Percentiles rank a stretch among this genome's conserved stretches.
Evolutionary conservation across 1,139 yeast species (phyloP).

Genomic region (Debaryomyces fabryi): DNA sequence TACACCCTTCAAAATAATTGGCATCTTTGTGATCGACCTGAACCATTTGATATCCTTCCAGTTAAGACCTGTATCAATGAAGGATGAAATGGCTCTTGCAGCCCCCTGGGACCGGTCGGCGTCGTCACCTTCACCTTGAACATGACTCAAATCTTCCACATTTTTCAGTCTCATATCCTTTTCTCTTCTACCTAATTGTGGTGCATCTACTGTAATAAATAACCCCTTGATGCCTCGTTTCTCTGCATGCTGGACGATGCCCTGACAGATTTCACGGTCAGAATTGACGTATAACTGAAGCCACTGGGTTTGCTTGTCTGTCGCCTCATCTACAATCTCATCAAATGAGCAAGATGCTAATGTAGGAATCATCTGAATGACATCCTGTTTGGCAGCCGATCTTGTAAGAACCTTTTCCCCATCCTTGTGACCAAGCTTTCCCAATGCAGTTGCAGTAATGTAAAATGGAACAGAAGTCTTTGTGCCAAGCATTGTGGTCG

Average conservation of each 20-base stretch:
- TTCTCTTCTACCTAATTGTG: conserved; percentile 92
- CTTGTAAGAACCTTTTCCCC: conserved; percentile 81
- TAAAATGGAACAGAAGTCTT: conserved; percentile 60
- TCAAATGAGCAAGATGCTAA: conserved; percentile 75
- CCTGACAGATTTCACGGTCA: conserved; percentile 53
- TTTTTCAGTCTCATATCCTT: conserved; percentile 54
- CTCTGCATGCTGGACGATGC: conserved; percentile 73
- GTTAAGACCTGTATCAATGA: conserved; percentile 77
- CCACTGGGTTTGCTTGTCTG: conserved; percentile 66
- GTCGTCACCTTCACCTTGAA: conserved; percentile 63
- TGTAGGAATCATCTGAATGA: conserved; percentile 82
- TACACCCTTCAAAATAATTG: conserved; percentile 69
- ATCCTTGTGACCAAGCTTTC: conserved; percentile 73
- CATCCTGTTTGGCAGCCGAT: conserved; percentile 67
- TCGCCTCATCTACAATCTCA: conserved; percentile 64
- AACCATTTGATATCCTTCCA: conserved; percentile 71
- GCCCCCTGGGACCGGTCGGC: conserved; percentile 81
- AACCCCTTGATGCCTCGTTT: conserved; percentile 74
- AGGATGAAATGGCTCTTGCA: conserved; percentile 80
- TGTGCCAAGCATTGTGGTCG: conserved; percentile 46
- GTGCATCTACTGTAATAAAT: conserved; percentile 92
- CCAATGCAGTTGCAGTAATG: conserved; percentile 79
- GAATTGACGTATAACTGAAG: conserved; percentile 85
- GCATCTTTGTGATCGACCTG: conserved; percentile 59
- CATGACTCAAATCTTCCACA: conserved; percentile 39